A percentile compares a stretch with the other conserved stretches of the same genome.
phyloP scores from a whole-genome alignment of 495 filamentous ascomycete genomes.

The Hypoxylon intermedium region DNA sequence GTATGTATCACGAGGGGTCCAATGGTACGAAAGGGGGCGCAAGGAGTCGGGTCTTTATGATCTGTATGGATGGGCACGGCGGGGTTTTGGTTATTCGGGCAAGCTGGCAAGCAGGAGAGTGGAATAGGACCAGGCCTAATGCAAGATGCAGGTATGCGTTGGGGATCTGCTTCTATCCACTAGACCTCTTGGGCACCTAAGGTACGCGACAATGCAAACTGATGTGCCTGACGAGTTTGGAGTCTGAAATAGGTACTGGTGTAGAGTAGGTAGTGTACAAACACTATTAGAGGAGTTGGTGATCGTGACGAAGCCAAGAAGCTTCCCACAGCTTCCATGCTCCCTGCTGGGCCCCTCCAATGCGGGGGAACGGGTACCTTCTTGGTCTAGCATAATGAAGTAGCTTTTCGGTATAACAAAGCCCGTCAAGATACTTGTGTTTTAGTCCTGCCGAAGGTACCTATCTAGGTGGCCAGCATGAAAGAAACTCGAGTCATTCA shows the following conservation, averaged over 20 bases:
- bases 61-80: slow-evolving; percentile 2
- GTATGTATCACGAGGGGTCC: slow-evolving; percentile 31
- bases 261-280: too few species aligned
- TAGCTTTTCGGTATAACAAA: too few species aligned
- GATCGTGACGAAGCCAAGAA: slow-evolving; percentile 27
- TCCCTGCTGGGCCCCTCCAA: background rate
- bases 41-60: slow-evolving; percentile 13
- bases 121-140: slow-evolving; percentile 8
- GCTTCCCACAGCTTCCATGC: background rate
- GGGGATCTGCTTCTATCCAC: slow-evolving; percentile 18
- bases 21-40: slow-evolving; percentile 4
- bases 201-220: slow-evolving; percentile 9
- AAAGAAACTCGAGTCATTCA: too few species aligned
- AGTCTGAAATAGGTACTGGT: too few species aligned
- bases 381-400: too few species aligned
- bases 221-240: too few species aligned
- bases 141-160: slow-evolving; percentile 8
- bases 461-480: too few species aligned
- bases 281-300: slow-evolving; percentile 3
- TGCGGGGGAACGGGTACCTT: slow-evolving; percentile 9
- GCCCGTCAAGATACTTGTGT: too few species aligned
- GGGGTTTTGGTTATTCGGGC: background rate
- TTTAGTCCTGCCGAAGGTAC: too few species aligned
- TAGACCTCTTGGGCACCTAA: too few species aligned
- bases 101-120: too few species aligned